phyloP scores from a whole-genome alignment of 768 basidiomycete species.

The Sporobolomyces phaffii region DNA sequence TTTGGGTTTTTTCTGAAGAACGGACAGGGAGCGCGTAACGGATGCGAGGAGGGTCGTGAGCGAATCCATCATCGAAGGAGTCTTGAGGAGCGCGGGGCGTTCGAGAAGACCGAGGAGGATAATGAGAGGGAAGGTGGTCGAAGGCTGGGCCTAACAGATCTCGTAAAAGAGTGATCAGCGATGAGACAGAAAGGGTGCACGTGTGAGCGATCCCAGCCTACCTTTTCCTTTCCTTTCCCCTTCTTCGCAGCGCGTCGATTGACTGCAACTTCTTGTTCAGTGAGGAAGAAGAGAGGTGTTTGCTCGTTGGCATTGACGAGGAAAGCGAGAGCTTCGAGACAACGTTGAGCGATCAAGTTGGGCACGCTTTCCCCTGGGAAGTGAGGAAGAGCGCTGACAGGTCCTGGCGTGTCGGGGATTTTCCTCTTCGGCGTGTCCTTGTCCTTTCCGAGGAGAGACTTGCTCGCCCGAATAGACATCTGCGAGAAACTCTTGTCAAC shows the following conservation, averaged over 20 bases:
- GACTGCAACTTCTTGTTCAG: slow-evolving; percentile 83
- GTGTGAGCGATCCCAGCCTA: too few relatives aligned
- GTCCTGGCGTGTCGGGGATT: slow-evolving; percentile 51
- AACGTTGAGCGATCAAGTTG: slow-evolving; percentile 86
- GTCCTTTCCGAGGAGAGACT: slow-evolving; percentile 41
- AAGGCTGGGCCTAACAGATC: slow-evolving; percentile 25
- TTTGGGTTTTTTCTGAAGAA: slow-evolving; percentile 47
- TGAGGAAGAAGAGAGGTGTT: slow-evolving; percentile 87
- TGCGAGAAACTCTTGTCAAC: slow-evolving; percentile 89
- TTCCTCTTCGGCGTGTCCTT: slow-evolving; percentile 44
- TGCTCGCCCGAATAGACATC: slow-evolving; percentile 63
- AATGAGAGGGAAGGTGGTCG: slow-evolving; percentile 55
- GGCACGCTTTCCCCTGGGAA: slow-evolving; percentile 70
- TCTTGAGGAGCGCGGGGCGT: slow-evolving; percentile 73
- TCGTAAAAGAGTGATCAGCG: too few relatives aligned
- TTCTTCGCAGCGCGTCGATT: slow-evolving; percentile 53
- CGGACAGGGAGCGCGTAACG: slow-evolving; percentile 74
- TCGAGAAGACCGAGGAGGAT: slow-evolving; percentile 81
- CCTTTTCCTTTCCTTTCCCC: slow-evolving; percentile 86
- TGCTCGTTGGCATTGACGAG: slow-evolving; percentile 79
- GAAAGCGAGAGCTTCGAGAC: slow-evolving; percentile 79
- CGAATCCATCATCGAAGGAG: slow-evolving; percentile 85
- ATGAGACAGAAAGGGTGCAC: too few relatives aligned
- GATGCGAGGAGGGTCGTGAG: slow-evolving; percentile 80
- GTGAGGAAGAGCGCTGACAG: slow-evolving; percentile 48